Conservation (phyloP, 2,329 filamentous ascomycete genomes). For the Colletotrichum lini region DNA sequence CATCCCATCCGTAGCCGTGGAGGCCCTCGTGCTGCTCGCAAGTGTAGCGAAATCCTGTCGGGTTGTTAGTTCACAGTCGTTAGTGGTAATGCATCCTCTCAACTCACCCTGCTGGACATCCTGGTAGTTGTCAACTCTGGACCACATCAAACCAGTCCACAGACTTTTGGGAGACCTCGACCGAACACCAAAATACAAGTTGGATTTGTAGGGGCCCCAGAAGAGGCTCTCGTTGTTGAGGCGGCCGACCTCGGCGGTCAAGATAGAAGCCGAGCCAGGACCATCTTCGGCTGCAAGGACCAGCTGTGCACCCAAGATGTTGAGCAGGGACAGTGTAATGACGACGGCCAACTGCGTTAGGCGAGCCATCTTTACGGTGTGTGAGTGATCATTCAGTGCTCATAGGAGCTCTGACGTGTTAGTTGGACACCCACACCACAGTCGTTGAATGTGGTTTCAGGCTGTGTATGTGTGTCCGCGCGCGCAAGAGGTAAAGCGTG, state of each 20-base stretch:
- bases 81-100: neutral
- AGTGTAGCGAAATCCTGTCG: slow-evolving; percentile 89
- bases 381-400: slow-evolving; percentile 25
- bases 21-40: slow-evolving; percentile 97
- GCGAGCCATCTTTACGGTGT: slow-evolving; percentile 44
- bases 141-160: slow-evolving; percentile 89
- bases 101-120: slow-evolving; percentile 81
- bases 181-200: slow-evolving; percentile 92
- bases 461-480: neutral
- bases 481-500: slow-evolving; percentile 3
- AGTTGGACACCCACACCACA: slow-evolving; percentile 30
- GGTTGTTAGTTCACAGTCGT: neutral
- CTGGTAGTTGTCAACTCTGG: slow-evolving; percentile 83
- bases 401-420: slow-evolving; percentile 34
- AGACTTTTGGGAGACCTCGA: slow-evolving; percentile 87
- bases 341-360: slow-evolving; percentile 48
- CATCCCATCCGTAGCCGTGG: slow-evolving; percentile 97
- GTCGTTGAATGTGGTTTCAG: neutral
- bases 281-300: slow-evolving; percentile 39
- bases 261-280: slow-evolving; percentile 50
- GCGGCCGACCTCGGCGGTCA: slow-evolving; percentile 65
- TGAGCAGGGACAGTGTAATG: slow-evolving; percentile 45
- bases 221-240: slow-evolving; percentile 86
- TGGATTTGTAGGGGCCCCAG: slow-evolving; percentile 96
- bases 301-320: slow-evolving; percentile 44